These are phyloP conservation scores for Eucalyptus curtisii DNA, from an alignment of 345 rosid genomes.

Conservation along the genomic window DNA sequence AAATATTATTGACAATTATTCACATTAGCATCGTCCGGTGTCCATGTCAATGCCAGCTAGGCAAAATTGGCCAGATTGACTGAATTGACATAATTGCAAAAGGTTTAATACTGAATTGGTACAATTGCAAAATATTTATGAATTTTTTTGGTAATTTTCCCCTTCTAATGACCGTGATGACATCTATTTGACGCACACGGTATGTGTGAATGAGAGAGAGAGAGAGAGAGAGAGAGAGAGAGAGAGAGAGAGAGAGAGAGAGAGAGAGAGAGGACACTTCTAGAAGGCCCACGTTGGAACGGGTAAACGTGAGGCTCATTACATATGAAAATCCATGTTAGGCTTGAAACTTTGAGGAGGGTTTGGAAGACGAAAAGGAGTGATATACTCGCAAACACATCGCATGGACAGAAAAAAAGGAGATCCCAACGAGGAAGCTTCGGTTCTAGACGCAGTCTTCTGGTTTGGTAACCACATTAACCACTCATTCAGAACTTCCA, in stretches of 20 bases:
- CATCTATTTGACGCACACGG: not conserved
- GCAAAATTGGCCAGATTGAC: accelerated
- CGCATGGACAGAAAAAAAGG: slow-evolving; percentile 9
- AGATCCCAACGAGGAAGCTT: not conserved
- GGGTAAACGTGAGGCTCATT: not conserved
- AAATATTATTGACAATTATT: no score
- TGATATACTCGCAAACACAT: not conserved
- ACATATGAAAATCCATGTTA: slow-evolving; percentile 12
- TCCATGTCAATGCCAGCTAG: no score
- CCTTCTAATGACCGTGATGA: not conserved
- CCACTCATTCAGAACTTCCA: slow-evolving; percentile 21
- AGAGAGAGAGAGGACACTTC: not conserved
- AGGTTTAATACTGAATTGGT: accelerated
- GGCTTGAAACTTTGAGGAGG: slow-evolving; percentile 37
- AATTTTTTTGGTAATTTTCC: no score
- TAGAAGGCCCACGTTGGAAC: not conserved
- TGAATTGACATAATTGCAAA: accelerated
- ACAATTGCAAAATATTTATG: no score
- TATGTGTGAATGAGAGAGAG: not conserved
- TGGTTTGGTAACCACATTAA: slow-evolving; percentile 58
- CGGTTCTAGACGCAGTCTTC: slow-evolving; percentile 9
- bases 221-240: not conserved
- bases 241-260: not conserved
- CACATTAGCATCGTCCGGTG: accelerated
- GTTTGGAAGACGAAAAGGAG: not conserved